Evolutionary conservation across 371 early-diverging fungal genomes (phyloP).

Genomic region (Mucor sp.): DNA sequence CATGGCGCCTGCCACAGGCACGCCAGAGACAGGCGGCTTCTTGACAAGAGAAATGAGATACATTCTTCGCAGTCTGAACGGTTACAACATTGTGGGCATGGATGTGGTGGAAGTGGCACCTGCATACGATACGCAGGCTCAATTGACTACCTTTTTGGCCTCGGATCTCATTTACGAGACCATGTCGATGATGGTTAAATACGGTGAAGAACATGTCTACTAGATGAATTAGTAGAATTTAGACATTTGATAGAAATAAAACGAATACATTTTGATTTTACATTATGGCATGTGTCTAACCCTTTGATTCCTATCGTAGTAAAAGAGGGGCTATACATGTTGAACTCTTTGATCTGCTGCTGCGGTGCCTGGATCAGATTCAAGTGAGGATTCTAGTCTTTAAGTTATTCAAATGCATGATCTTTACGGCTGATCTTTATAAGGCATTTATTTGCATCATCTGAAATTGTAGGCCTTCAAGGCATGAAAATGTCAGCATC

Average conservation of each 20-base stretch:
- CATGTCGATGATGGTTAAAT: constrained; percentile 50
- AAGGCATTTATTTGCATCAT: not conserved
- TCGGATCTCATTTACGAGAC: constrained; percentile 50
- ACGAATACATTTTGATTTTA: not conserved
- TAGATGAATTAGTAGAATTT: not conserved
- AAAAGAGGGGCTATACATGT: too few species aligned
- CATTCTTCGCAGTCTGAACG: constrained; percentile 48
- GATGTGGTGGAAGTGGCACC: constrained; percentile 56
- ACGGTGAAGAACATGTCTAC: constrained; percentile 15
- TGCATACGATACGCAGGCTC: constrained; percentile 54
- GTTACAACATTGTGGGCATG: constrained; percentile 46
- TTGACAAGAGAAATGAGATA: constrained; percentile 49
- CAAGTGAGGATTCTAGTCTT: not conserved
- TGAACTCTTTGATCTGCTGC: too few species aligned
- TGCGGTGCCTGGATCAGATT: not conserved
- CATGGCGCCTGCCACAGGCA: constrained; percentile 56
- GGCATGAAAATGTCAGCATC: not conserved
- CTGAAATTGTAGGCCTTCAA: not conserved
- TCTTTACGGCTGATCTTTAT: not conserved
- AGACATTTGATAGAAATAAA: not conserved
- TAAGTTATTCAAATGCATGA: too few species aligned
- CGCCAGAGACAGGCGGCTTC: constrained; percentile 58
- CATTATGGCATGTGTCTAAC: too few species aligned
- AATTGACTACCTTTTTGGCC: constrained; percentile 49
- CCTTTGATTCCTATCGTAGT: too few species aligned